Percentiles rank a stretch among this genome's conserved stretches.
phyloP scores from a whole-genome alignment of 345 rosid genomes.

The Aegle marmelos region DNA sequence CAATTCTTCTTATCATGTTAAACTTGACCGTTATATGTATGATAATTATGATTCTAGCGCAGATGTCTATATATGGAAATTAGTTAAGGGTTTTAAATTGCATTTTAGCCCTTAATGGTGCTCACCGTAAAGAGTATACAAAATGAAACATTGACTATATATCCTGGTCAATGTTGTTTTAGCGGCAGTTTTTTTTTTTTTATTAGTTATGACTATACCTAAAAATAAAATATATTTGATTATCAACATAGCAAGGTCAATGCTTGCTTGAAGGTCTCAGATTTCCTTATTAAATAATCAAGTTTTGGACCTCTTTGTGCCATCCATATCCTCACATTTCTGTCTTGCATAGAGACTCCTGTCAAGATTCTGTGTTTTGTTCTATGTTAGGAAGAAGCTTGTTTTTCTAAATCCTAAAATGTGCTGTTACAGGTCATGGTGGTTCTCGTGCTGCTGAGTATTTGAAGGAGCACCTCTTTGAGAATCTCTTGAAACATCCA shows the following conservation, averaged over 20 bases:
- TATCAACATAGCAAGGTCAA: neutral
- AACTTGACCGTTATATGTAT: neutral
- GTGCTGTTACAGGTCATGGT: slow-evolving; percentile 79
- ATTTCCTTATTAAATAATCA: neutral
- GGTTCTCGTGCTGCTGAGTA: slow-evolving; percentile 98
- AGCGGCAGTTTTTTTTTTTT: neutral
- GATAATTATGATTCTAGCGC: neutral
- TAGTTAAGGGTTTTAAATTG: neutral
- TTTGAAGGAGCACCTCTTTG: slow-evolving; percentile 89
- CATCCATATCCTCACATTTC: neutral
- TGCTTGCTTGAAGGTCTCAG: neutral
- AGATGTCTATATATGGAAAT: slow-evolving; percentile 6
- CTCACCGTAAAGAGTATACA: neutral
- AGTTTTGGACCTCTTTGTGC: neutral
- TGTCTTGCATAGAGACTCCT: neutral
- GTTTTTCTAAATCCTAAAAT: neutral
- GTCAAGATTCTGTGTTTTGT: neutral
- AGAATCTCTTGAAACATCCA: slow-evolving; percentile 87
- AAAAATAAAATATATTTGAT: neutral
- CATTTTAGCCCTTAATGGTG: neutral
- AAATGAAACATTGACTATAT: neutral
- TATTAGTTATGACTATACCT: neutral
- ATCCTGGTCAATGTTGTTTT: neutral
- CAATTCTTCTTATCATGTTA: neutral
- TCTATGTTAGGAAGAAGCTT: neutral